Base-by-base conservation (phyloP, 2,329 filamentous ascomycete genomes). In the Neocatenulostroma microsporum region DNA sequence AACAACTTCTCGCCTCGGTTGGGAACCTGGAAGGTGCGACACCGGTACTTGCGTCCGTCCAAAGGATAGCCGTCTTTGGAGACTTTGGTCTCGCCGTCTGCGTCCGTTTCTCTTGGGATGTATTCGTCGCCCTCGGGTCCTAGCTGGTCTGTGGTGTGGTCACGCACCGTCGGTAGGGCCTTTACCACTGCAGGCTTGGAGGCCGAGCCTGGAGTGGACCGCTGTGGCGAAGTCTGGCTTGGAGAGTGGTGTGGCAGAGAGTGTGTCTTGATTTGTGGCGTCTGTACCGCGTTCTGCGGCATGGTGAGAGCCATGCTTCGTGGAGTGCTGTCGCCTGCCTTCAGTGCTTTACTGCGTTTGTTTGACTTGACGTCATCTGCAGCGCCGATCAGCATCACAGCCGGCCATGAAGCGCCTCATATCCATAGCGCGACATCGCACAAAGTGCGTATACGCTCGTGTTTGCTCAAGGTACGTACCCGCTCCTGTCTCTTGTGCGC, bases 141-240 rank as follows among this genome's bases (percentile, higher is more conserved):
- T 20, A 98, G 76, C 61, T 96, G 89, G 59, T 96, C 89, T 12
- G 89, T 96, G 3, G 91, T 98, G 61, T 98, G 91, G 56, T 98
- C 91, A 62, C 91, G 74, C 11, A 96, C 91, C 3, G 91, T 96
- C 3, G 91, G 91, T 28, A 98, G 71, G 1, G 91, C 91, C 65
- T 98, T 98, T 51, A 96, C 72, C 7, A 89, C 84, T 8, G 71
- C 57, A 20, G 78, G 72, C 64, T 93, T 93, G 7, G 53, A 50
- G n/a, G 53, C 54, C 11, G 58, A 59, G 21, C 80, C 80, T 4
- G 84, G 83, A 3, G 86, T 86, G 3, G 81, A 74, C 62, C 89
- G 91, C 15, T 84, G 78, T 12, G 86, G 74, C 11, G 77, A 78
- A 13, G 67, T 61, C 44, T 76, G 84, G 14, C 66, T 63, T 11